Conservation (phyloP, 805 yeast genomes). For the Lipomyces yamanashiensis region DNA sequence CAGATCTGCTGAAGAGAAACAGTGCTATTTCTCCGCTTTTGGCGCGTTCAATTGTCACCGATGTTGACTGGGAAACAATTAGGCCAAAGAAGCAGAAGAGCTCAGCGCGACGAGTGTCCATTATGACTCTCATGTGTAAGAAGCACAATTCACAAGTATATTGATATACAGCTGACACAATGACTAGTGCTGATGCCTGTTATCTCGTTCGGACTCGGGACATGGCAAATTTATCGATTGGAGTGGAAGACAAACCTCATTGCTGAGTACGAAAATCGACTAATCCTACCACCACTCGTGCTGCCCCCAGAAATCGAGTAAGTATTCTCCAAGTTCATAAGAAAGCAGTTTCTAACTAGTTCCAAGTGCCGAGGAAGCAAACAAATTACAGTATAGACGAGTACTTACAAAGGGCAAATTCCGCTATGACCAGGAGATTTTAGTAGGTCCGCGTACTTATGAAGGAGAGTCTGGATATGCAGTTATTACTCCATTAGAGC, state of each 20-base stretch:
- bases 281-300: slow-evolving; percentile 72
- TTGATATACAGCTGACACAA: background rate
- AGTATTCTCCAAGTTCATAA: background rate
- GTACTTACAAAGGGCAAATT: slow-evolving; percentile 78
- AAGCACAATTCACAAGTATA: too few relatives aligned
- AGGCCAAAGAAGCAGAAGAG: slow-evolving; percentile 49
- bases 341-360: slow-evolving; percentile 37
- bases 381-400: slow-evolving; percentile 79
- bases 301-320: slow-evolving; percentile 56
- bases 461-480: slow-evolving; percentile 77
- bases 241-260: slow-evolving; percentile 87
- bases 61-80: slow-evolving; percentile 85
- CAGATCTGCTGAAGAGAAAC: background rate
- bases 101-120: slow-evolving; percentile 6
- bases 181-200: slow-evolving; percentile 72
- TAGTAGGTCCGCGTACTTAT: slow-evolving; percentile 85
- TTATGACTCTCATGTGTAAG: slow-evolving; percentile 25
- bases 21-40: background rate
- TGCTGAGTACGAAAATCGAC: slow-evolving; percentile 78
- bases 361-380: slow-evolving; percentile 62
- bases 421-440: slow-evolving; percentile 83
- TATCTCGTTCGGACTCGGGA: slow-evolving; percentile 80
- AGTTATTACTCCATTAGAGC: slow-evolving; percentile 78
- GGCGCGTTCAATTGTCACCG: slow-evolving; percentile 53
- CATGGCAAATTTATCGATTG: slow-evolving; percentile 88